These are phyloP conservation scores for Ceratocystis harringtonii DNA, from an alignment of 2,329 filamentous ascomycete genomes.

Conservation along the genomic window DNA sequence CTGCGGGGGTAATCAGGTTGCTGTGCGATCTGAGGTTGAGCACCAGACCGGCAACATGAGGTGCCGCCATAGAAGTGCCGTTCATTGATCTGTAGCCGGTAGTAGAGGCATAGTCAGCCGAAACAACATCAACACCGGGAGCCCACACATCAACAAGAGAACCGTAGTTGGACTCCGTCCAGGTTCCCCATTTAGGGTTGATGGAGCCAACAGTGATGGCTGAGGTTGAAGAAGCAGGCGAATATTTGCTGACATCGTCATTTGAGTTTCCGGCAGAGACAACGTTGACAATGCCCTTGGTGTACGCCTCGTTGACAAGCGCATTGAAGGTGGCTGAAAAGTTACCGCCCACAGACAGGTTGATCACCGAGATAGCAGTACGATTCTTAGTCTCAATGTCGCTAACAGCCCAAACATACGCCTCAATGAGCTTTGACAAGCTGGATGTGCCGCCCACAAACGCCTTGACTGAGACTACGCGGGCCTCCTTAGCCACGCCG, in stretches of 20 bases:
- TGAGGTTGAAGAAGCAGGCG: conserved; percentile 20
- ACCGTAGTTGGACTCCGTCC: conserved; percentile 33
- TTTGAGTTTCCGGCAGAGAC: conserved; percentile 23
- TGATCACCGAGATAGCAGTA: conserved; percentile 27
- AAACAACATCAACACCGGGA: conserved; percentile 29
- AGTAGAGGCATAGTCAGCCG: conserved; percentile 29
- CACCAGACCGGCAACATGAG: conserved; percentile 10
- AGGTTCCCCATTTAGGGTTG: conserved; percentile 24
- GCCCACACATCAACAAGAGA: conserved; percentile 31
- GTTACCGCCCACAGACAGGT: conserved; percentile 28
- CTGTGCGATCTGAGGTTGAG: conserved; percentile 13
- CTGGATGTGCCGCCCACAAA: conserved; percentile 24
- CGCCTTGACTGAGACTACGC: conserved; percentile 33
- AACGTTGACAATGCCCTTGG: conserved; percentile 27
- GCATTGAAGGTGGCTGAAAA: conserved; percentile 16
- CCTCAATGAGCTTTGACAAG: conserved; percentile 23
- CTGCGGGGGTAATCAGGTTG: conserved; percentile 1
- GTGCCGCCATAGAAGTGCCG: conserved; percentile 37
- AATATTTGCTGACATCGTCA: conserved; percentile 13
- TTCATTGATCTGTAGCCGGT: conserved; percentile 26
- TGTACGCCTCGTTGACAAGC: conserved; percentile 20
- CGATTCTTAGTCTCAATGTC: conserved; percentile 24
- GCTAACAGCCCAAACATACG: conserved; percentile 25
- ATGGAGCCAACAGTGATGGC: conserved; percentile 23
- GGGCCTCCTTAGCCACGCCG: conserved; percentile 29